Conservation (phyloP, 768 basidiomycete species). For the Kwoniella pini region DNA sequence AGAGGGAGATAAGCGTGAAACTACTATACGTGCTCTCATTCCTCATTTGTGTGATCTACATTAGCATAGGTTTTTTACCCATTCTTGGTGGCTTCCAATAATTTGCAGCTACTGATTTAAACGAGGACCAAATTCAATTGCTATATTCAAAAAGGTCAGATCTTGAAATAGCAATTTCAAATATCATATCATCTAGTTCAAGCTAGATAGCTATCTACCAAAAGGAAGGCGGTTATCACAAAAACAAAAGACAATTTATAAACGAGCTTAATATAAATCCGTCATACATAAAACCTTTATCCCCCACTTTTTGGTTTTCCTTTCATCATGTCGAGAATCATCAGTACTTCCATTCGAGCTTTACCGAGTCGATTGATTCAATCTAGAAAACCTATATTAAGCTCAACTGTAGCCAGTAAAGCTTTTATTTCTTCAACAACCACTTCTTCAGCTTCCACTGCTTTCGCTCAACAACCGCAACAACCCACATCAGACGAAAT, state of each 20-base stretch:
- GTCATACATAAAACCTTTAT: constrained; percentile 6
- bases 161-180: background rate
- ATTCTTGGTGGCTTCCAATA: too few relatives aligned
- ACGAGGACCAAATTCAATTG: too few relatives aligned
- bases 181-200: background rate
- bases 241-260: too few relatives aligned
- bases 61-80: too few relatives aligned
- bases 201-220: background rate
- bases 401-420: background rate
- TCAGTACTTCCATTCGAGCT: background rate
- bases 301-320: background rate
- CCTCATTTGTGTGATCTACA: too few relatives aligned
- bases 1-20: too few relatives aligned
- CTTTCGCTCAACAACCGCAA: constrained; percentile 17
- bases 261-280: too few relatives aligned
- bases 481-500: constrained; percentile 16
- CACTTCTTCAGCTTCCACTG: background rate
- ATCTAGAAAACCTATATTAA: background rate
- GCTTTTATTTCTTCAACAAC: constrained; percentile 11
- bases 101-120: too few relatives aligned
- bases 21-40: too few relatives aligned
- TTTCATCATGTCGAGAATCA: background rate
- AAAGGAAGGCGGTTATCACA: too few relatives aligned
- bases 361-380: background rate
- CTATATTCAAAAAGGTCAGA: constrained; percentile 9